Conservation (phyloP, 257 asterid genomes). For the Solanum sejunctum region DNA sequence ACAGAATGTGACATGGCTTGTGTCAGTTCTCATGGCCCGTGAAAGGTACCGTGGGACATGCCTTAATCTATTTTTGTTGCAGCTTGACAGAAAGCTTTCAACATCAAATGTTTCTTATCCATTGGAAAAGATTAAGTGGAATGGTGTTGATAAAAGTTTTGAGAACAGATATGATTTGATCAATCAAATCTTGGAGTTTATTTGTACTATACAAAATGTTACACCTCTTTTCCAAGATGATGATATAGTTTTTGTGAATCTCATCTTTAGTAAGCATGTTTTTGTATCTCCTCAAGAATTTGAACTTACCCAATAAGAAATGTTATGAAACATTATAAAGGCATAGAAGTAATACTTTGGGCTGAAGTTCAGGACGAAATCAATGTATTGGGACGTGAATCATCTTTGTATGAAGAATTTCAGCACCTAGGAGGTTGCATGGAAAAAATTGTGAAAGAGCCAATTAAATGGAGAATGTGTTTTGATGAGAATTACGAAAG, state of each 20-base stretch:
- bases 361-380: not conserved
- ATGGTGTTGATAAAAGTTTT: not conserved
- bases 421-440: not conserved
- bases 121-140: not conserved
- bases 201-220: not conserved
- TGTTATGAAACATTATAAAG: not conserved
- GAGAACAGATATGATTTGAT: not conserved
- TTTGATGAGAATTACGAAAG: not conserved
- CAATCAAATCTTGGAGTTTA: not conserved
- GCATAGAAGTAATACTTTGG: not conserved
- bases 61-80: too few relatives aligned
- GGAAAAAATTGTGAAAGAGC: not conserved
- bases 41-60: too few relatives aligned
- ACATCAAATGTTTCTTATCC: not conserved
- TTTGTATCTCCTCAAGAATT: not conserved
- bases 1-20: too few relatives aligned
- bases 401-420: not conserved
- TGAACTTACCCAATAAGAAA: not conserved
- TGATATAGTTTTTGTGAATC: too few relatives aligned
- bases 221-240: not conserved
- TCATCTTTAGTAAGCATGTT: not conserved
- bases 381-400: not conserved
- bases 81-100: not conserved
- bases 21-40: too few relatives aligned
- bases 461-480: not conserved